Base-by-base conservation (phyloP, 2,329 filamentous ascomycete genomes). In the Hypocreales sp. region DNA sequence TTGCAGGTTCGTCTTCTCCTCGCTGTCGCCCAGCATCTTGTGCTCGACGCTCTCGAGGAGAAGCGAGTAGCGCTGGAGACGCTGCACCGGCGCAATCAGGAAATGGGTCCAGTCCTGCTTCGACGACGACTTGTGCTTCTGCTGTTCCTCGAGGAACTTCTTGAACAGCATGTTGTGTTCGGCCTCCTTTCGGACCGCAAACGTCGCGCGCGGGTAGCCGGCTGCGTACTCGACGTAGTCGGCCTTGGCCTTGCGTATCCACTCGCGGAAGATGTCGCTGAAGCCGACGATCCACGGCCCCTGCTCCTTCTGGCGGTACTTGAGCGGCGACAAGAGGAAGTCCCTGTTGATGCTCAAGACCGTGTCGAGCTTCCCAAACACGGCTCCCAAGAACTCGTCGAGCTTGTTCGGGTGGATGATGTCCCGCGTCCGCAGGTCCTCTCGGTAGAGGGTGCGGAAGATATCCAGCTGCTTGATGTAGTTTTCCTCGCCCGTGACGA, bases 191-290 rank as follows among this genome's bases (percentile, higher is more conserved):
- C 84, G 77, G 12, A 98, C 72, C 28, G 86, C 61, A 46, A 81
- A 86, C 20, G 74, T 76, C 1, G 90, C 87, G 32, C 77, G 73
- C 1, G 87, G 87, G 40, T 90, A 95, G 1, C 75, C 75, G 1
- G 79, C 76, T 21, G 87, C 87, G 50, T 95, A 98, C 32, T 92
- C 84, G 34, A 94, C 74, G 47, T 95, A 98, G 8, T 82, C 78
- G 3, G 67, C 61, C 50, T 78, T 83, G 18, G 90, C 90, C 51
- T 94, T 95, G 36, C 90, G 72, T 35, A 95, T 93, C 90, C 90
- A 98, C 55, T 98, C 90, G 32, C 90, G 67, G 61, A 98, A 95
- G 26, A 98, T 82, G 45, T 95, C 90, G 47, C 86, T 94, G 54
- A 94, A 94, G 4, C 90, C 90, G 9, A 71, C 64, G 32, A 98